These are phyloP conservation scores for Drechslera avenae DNA, from an alignment of 2,329 filamentous ascomycete genomes.

Conservation along the genomic window DNA sequence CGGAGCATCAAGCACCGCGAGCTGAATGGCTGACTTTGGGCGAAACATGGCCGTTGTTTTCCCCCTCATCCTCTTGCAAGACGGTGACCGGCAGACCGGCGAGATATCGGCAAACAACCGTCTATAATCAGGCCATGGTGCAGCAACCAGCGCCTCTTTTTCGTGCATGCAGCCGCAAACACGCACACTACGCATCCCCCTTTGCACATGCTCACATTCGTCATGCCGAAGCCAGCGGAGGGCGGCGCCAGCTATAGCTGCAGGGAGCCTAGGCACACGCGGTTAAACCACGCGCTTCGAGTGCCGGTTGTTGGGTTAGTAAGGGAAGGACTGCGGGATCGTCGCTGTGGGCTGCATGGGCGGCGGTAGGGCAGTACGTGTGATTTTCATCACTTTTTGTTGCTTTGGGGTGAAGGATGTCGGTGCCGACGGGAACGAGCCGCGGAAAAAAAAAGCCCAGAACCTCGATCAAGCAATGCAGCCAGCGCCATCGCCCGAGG, in stretches of 20 bases:
- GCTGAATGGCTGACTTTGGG: slow-evolving; percentile 8
- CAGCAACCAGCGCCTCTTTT: not conserved
- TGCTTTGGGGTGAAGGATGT: not conserved
- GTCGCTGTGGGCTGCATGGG: not conserved
- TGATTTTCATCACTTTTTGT: not conserved
- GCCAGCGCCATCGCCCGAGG: not conserved
- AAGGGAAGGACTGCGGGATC: slow-evolving; percentile 4
- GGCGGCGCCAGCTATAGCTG: not conserved
- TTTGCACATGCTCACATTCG: slow-evolving; percentile 1
- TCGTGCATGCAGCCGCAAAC: slow-evolving; percentile 6
- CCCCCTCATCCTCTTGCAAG: not conserved
- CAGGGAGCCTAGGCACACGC: not conserved
- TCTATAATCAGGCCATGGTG: slow-evolving; percentile 9
- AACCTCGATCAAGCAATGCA: no score
- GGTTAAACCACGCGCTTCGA: slow-evolving; percentile 3
- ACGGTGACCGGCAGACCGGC: slow-evolving; percentile 7
- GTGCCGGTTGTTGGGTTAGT: slow-evolving; percentile 4
- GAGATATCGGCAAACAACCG: slow-evolving; percentile 14
- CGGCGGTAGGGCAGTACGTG: no score
- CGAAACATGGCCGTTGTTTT: slow-evolving; percentile 9
- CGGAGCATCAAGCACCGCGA: slow-evolving; percentile 30
- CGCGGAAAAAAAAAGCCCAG: no score
- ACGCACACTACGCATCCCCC: not conserved
- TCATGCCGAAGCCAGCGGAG: slow-evolving; percentile 5
- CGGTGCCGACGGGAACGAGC: slow-evolving; percentile 4